Base-by-base conservation (phyloP, 164 flowering plant species). In the Saururus chinensis region DNA sequence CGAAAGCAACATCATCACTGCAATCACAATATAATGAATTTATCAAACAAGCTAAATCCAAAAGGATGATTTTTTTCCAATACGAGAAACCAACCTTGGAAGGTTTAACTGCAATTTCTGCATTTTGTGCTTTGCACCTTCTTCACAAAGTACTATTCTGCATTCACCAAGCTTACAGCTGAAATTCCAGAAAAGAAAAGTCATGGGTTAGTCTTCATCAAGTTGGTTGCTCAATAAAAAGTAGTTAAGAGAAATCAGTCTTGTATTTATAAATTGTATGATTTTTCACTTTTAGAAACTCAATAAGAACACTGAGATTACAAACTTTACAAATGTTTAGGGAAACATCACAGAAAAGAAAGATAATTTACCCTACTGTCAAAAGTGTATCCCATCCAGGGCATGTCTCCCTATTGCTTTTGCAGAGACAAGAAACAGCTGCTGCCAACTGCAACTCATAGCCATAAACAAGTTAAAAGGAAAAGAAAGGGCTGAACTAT, bases 1-100 rank as follows among this genome's bases (percentile, higher is more conserved):
- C 97, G 77, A 93, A 93, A 56, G 88, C 75, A 9, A 93, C 92
- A 71, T 93, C 97, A 71, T 93, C 97, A 69, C 98, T 92, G 93
- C 73, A 60, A 75, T 22, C 30, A 37, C 13, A 37, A 57, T 19
- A 57, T 37, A 30, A 35, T 20, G 5, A 14, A 37, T 10, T n/a
- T 53, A n/a, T 17, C 9, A 9, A 53, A n/a, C 56, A 53, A 53
- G 22, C n/a, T n/a, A 53, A 17, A n/a, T 53, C 56, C 24, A n/a
- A 7, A n/a, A 19, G 17, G 22, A 1, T 1, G 19, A 53, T 53
- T 22, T n/a, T n/a, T n/a, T 8, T 22, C 21, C n/a, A 5, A 53
- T 8, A 4, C 17, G 1, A 22, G 24, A 30, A 30, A 30, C 37
- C 69, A 24, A 92, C 98, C 95, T 90, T 57, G 99, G 92, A 75